phyloP scores from a whole-genome alignment of 2,329 filamentous ascomycete species.

The Hypoxylon sp. region DNA sequence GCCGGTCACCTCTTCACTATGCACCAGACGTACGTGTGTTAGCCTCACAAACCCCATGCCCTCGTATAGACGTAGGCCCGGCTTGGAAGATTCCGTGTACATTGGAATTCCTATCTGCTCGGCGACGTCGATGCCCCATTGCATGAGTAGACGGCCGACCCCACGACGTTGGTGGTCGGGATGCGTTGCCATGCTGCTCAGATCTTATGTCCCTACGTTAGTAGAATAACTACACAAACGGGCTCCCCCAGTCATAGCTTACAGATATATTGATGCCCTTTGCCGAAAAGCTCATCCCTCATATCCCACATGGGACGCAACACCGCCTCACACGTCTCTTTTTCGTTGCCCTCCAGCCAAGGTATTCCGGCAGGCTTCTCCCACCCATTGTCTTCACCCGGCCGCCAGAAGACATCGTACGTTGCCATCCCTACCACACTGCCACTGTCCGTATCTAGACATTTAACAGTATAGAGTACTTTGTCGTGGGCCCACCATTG shows the following conservation, averaged over 20 bases:
- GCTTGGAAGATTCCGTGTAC: constrained; percentile 41
- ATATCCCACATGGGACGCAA: constrained; percentile 42
- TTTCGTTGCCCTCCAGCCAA: constrained; percentile 43
- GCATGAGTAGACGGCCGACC: constrained; percentile 40
- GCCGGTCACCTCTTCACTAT: constrained; percentile 42
- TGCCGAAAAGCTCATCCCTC: constrained; percentile 45
- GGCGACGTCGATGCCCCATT: constrained; percentile 43
- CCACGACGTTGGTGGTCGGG: constrained; percentile 43
- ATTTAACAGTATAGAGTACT: constrained; percentile 43
- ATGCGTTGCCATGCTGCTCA: constrained; percentile 44
- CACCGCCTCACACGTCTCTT: constrained; percentile 38
- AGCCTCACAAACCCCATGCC: constrained; percentile 40
- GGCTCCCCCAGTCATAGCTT: constrained; percentile 17
- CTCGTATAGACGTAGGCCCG: constrained; percentile 39
- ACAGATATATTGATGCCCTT: constrained; percentile 42
- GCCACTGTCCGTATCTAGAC: constrained; percentile 44
- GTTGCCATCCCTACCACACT: constrained; percentile 45
- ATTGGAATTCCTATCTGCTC: constrained; percentile 44
- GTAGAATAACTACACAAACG: not conserved
- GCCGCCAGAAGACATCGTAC: constrained; percentile 46
- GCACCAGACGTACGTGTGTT: constrained; percentile 39
- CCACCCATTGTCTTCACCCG: constrained; percentile 40
- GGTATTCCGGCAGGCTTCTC: constrained; percentile 38
- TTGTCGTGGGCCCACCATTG: constrained; percentile 35
- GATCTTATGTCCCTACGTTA: constrained; percentile 38